phyloP scores from a whole-genome alignment of 2,329 filamentous ascomycete genomes.

The Didymella pinodella region DNA sequence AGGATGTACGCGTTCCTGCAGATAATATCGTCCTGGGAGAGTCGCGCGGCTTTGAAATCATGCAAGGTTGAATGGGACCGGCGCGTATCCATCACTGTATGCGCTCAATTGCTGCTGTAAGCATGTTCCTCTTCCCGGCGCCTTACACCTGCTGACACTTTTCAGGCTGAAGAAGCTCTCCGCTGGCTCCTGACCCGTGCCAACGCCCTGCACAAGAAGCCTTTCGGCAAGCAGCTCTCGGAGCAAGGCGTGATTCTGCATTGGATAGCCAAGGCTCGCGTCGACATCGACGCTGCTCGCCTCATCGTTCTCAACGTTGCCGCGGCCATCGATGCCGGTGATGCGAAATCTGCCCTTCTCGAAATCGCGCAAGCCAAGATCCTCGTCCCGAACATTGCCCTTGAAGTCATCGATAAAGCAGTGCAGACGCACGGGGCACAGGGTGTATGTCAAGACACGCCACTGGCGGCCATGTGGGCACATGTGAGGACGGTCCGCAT shows the following conservation, averaged over 20 bases:
- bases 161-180: slow-evolving; percentile 78
- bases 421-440: slow-evolving; percentile 89
- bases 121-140: slow-evolving; percentile 35
- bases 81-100: slow-evolving; percentile 96
- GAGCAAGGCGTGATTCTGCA: slow-evolving; percentile 86
- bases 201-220: slow-evolving; percentile 86
- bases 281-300: slow-evolving; percentile 90
- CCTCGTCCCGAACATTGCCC: slow-evolving; percentile 78
- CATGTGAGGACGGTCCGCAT: slow-evolving; percentile 79
- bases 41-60: slow-evolving; percentile 95
- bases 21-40: slow-evolving; percentile 86
- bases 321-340: slow-evolving; percentile 84
- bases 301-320: slow-evolving; percentile 91
- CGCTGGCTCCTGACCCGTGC: slow-evolving; percentile 92
- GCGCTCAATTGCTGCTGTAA: slow-evolving; percentile 84
- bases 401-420: slow-evolving; percentile 88
- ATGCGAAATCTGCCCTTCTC: slow-evolving; percentile 84
- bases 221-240: slow-evolving; percentile 84
- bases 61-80: slow-evolving; percentile 91
- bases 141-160: slow-evolving; percentile 10
- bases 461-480: slow-evolving; percentile 78
- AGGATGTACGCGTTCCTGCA: slow-evolving; percentile 83
- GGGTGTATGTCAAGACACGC: slow-evolving; percentile 91
- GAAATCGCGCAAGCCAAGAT: slow-evolving; percentile 96
- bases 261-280: slow-evolving; percentile 80